These are phyloP conservation scores for Clavispora vitiphila DNA, from an alignment of 805 yeast genomes.

Conservation along the genomic window DNA sequence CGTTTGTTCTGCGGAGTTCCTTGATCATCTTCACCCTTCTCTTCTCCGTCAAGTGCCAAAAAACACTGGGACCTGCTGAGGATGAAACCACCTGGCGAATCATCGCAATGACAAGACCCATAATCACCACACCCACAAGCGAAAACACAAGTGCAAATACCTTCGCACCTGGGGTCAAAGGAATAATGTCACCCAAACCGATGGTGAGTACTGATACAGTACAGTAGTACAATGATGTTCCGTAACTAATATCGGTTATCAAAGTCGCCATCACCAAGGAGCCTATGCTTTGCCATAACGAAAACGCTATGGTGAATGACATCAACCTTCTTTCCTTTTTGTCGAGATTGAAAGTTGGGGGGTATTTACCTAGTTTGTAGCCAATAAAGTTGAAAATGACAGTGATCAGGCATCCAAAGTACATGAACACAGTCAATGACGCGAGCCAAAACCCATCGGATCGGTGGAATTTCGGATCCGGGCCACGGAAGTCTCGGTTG, in stretches of 20 bases:
- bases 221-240: slow-evolving; percentile 68
- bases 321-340: slow-evolving; percentile 68
- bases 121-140: slow-evolving; percentile 60
- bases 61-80: slow-evolving; percentile 58
- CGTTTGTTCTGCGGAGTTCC: slow-evolving; percentile 14
- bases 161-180: slow-evolving; percentile 48
- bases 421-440: slow-evolving; percentile 56
- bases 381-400: slow-evolving; percentile 61
- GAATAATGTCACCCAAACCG: slow-evolving; percentile 74
- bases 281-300: slow-evolving; percentile 71
- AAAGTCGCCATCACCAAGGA: slow-evolving; percentile 42
- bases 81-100: slow-evolving; percentile 59
- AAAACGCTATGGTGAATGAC: slow-evolving; percentile 59
- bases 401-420: slow-evolving; percentile 51
- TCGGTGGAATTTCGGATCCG: slow-evolving; percentile 14
- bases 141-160: slow-evolving; percentile 61
- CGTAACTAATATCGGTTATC: slow-evolving; percentile 38
- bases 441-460: slow-evolving; percentile 82
- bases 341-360: slow-evolving; percentile 64
- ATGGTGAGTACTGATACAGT: slow-evolving; percentile 71
- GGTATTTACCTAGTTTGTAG: slow-evolving; percentile 52
- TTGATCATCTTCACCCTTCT: slow-evolving; percentile 34
- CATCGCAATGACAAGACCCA: slow-evolving; percentile 71
- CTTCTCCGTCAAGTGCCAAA: slow-evolving; percentile 60
- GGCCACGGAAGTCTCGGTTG: slow-evolving; percentile 16